These are phyloP conservation scores for Kipferlia bialata DNA, from an alignment of 78 protist genomes.

Conservation along the genomic window DNA sequence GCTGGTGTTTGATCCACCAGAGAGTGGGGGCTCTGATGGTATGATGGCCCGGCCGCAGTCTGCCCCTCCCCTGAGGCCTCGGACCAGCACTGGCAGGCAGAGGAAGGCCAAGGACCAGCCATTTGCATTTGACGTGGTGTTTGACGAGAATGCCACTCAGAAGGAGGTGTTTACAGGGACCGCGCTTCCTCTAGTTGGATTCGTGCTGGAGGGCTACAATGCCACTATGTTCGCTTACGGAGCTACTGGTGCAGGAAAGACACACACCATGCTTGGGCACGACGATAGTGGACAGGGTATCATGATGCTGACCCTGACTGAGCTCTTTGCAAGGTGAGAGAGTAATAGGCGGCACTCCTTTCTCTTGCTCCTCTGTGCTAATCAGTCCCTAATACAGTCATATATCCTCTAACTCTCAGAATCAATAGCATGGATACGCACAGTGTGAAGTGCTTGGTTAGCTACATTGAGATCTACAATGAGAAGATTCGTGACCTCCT, in stretches of 20 bases:
- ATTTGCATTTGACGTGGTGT: slow-evolving; percentile 7
- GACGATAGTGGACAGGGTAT: slow-evolving; percentile 54
- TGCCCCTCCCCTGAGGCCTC: not conserved
- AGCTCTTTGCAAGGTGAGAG: slow-evolving; percentile 57
- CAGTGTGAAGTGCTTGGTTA: slow-evolving; percentile 21
- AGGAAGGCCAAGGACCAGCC: slow-evolving; percentile 3
- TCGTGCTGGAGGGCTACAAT: slow-evolving; percentile 42
- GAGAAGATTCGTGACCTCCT: slow-evolving; percentile 36
- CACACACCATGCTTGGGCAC: slow-evolving; percentile 57
- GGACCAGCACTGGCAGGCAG: not conserved
- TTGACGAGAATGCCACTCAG: not conserved
- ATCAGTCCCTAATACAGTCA: no score
- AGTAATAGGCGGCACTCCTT: no score
- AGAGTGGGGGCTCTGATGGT: no score
- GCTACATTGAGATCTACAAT: slow-evolving; percentile 36
- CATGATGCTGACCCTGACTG: slow-evolving; percentile 66
- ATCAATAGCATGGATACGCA: not conserved
- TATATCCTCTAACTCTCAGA: no score
- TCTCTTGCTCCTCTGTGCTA: no score
- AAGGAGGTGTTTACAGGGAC: not conserved
- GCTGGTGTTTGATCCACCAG: slow-evolving; percentile 15
- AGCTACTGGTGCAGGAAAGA: slow-evolving; percentile 58
- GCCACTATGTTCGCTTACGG: slow-evolving; percentile 48
- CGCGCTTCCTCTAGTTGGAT: slow-evolving; percentile 11
- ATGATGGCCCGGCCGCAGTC: not conserved